A percentile compares a stretch with the other conserved stretches of the same genome.
Conservation (phyloP, 345 rosid genomes). For the Erucastrum elatum region DNA sequence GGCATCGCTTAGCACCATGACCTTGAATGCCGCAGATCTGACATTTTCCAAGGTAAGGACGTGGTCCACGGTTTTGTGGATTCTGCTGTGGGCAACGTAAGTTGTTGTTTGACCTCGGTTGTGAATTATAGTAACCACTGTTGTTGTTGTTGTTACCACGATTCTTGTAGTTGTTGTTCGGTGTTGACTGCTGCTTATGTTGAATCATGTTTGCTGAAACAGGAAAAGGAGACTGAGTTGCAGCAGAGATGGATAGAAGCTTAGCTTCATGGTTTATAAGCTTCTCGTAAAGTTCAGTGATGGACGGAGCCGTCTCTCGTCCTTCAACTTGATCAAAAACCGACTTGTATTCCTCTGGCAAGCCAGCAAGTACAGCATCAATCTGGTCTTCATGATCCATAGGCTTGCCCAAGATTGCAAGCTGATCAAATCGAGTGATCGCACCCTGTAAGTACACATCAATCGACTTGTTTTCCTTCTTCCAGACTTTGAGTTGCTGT, state of each 20-base stretch:
- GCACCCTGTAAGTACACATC: too few species aligned
- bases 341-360: too few species aligned
- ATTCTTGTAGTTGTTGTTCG: background rate
- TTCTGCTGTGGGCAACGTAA: background rate
- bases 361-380: too few species aligned
- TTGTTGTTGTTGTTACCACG: background rate
- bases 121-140: background rate
- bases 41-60: background rate
- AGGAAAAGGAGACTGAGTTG: too few species aligned
- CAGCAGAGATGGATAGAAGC: background rate
- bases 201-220: background rate
- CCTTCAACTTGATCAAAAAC: too few species aligned
- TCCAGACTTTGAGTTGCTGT: too few species aligned
- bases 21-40: background rate
- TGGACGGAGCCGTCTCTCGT: too few species aligned
- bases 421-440: too few species aligned
- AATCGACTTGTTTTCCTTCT: too few species aligned
- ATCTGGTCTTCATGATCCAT: too few species aligned
- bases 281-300: too few species aligned
- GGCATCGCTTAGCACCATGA: background rate
- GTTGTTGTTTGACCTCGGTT: background rate
- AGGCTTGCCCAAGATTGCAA: too few species aligned
- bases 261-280: background rate
- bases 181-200: background rate
- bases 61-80: background rate